Base-by-base conservation (phyloP, 1,284 basidiomycete genomes). In the Microbotryum lychnidis-dioicae region DNA sequence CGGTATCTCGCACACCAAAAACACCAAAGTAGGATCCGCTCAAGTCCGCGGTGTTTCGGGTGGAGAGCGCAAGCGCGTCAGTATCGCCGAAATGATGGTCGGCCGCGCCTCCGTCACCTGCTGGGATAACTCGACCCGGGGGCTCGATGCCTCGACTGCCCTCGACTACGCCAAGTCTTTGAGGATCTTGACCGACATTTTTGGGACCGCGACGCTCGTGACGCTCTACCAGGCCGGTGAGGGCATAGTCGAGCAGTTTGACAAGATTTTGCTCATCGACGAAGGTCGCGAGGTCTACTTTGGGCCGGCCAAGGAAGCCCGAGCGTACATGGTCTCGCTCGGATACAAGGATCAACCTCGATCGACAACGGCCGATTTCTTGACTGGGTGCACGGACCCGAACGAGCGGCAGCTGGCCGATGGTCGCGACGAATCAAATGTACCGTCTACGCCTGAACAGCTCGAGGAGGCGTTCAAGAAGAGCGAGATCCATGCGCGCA, bases 231-330 rank as follows among this genome's bases (percentile, higher is more conserved):
- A 83, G 72, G 82, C 82, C 45, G 81, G 84, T 57, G 75, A 76
- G 83, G 87, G 75, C 77, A 91, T 70, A 74, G 89, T 68, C 74
- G 76, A 83, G 14, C 78, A 78, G 55, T 89, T 89, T 69, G 86
- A 88, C 77, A 88, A 89, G 75, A 85, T 89, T 63, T 66, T 72
- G 62, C 82, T 96, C 29, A 78, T 94, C 58, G 85, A 91, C 75
- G 79, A 89, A 73, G 91, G 91, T 16, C 85, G 83, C 50, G 85
- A 89, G 74, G 88, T 89, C 47, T 94, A 84, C 80, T 91, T 84
- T 73, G 91, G 91, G 7, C 83, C 84, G 5, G 81, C 83, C 0
- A 76, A 76, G 76, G 81, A 84, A 61, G 91, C 91, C n/a, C 84
- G 88, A 52, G 76, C 78, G 6, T 92, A 90, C 77, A 91, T 92